Evolutionary conservation across 2,329 filamentous ascomycete species (phyloP), one percentile per base, ranked within the genome.

Genomic region (Zasmidium angulare): DNA sequence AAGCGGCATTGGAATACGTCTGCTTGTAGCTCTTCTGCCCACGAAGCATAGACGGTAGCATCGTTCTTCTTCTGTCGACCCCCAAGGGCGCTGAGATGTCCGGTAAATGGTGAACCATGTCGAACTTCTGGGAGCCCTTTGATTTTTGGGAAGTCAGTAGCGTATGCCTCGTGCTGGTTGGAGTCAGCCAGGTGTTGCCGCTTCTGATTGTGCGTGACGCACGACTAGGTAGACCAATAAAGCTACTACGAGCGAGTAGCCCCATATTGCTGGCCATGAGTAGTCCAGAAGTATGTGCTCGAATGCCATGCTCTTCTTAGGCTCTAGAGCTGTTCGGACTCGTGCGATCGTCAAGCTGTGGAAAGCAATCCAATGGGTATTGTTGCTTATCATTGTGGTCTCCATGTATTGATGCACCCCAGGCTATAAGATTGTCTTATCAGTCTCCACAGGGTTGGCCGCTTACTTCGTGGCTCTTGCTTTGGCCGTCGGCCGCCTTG

Each of bases 1-100:
- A 58, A 50, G 14, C 55, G 50, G 19, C 49, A 52, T 48, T 58
- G 55, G 12, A 58, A 58, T 22, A 58, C 29, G 22, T 58, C 55
- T 14, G 55, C 23, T 14, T 58, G 46, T 10, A 53, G 36, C 19
- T 52, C 21, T 23, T 19, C 19, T 4, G 55, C 55, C 55, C 55
- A 58, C 31, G 52, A 36, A 7, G 43, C 19, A 17, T 58, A 58
- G 10, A 58, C 40, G 20, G 50, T 58, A 1, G 49, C 31, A 47
- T 58, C 55, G n/a, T 53, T 58, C 49, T 48, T 58, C 12, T 47
- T 31, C 12, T 46, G 29, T n/a, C 55, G 50, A 0, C 55, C 55
- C 11, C 55, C 55, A 9, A 53, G 40, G 1, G 55, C 36, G 3
- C 14, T 22, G 14, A 58, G 50, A 22, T 58, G 55, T 2, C 55